Conservation (phyloP, 768 basidiomycete genomes). For the Leucocoprinus sp. region DNA sequence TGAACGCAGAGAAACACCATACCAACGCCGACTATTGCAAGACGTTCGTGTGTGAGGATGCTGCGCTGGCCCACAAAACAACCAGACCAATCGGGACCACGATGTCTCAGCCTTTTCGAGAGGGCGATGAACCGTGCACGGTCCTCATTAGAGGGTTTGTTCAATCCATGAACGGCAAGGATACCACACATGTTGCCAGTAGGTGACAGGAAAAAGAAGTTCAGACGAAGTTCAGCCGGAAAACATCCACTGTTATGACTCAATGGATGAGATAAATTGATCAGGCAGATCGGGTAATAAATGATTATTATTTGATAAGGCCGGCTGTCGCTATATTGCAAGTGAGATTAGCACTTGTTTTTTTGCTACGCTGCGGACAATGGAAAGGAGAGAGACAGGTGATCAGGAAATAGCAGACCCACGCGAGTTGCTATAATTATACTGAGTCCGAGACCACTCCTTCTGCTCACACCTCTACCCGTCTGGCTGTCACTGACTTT, state of each 20-base stretch:
- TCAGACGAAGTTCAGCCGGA: constrained; percentile 10
- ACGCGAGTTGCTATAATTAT: constrained; percentile 7
- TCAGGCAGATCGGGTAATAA: constrained; percentile 4
- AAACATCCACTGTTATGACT: constrained; percentile 15
- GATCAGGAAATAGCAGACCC: neutral
- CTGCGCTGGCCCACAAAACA: constrained; percentile 79
- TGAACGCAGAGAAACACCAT: constrained; percentile 24
- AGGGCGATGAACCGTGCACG: constrained; percentile 73
- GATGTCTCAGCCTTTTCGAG: constrained; percentile 85
- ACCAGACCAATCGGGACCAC: constrained; percentile 98
- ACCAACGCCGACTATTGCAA: constrained; percentile 98
- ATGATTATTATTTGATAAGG: neutral
- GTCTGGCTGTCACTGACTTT: neutral
- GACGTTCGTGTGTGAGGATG: constrained; percentile 88
- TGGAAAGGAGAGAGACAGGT: neutral
- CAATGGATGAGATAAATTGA: constrained; percentile 11
- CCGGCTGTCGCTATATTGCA: neutral
- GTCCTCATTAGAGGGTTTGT: constrained; percentile 53
- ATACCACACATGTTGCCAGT: constrained; percentile 79
- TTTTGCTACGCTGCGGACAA: neutral
- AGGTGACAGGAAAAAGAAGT: constrained; percentile 6
- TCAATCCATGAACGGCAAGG: constrained; percentile 73
- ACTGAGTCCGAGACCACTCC: neutral
- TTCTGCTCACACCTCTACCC: neutral
- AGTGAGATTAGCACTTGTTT: neutral